These are phyloP conservation scores for Aspergillus sclerotiicarbonarius DNA, from an alignment of 495 filamentous ascomycete species.

Conservation along the genomic window DNA sequence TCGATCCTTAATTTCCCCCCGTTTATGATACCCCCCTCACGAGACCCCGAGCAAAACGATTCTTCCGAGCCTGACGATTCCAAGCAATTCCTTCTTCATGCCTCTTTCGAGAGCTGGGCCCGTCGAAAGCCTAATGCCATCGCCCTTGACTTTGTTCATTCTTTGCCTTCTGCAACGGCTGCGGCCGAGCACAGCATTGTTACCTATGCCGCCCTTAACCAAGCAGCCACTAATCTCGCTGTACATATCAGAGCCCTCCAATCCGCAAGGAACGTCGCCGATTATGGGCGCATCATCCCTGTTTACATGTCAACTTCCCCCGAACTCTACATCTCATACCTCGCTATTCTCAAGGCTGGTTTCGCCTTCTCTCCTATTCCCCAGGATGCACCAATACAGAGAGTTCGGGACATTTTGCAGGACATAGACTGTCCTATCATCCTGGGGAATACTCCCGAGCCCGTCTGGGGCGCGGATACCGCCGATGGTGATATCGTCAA, in stretches of 20 bases:
- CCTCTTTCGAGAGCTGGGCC: conserved; percentile 27
- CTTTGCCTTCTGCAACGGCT: conserved; percentile 14
- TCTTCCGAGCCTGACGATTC: conserved; percentile 1
- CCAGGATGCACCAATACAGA: conserved; percentile 66
- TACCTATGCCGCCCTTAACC: conserved; percentile 24
- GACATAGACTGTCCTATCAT: conserved; percentile 60
- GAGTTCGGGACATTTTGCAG: conserved; percentile 64
- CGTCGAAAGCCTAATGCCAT: conserved; percentile 21
- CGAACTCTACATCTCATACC: conserved; percentile 65
- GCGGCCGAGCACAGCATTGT: conserved; percentile 22
- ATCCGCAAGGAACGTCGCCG: background rate
- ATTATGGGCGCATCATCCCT: conserved; percentile 53
- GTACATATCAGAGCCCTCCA: conserved; percentile 17
- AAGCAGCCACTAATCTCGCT: conserved; percentile 22
- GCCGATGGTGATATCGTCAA: background rate
- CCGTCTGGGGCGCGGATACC: conserved; percentile 4
- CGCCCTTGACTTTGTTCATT: conserved; percentile 29
- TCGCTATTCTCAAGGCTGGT: conserved; percentile 72
- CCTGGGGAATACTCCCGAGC: conserved; percentile 31
- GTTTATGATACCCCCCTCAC: conserved; percentile 20
- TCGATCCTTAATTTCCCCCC: conserved; percentile 27
- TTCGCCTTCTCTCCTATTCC: conserved; percentile 75
- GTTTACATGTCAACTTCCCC: conserved; percentile 66
- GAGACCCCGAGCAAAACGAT: conserved; percentile 4
- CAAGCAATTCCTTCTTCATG: conserved; percentile 21